Evolutionary conservation across 2,329 filamentous ascomycete genomes (phyloP), one percentile per base, ranked within the genome.

Genomic region (Metarhizium anisopliae): DNA sequence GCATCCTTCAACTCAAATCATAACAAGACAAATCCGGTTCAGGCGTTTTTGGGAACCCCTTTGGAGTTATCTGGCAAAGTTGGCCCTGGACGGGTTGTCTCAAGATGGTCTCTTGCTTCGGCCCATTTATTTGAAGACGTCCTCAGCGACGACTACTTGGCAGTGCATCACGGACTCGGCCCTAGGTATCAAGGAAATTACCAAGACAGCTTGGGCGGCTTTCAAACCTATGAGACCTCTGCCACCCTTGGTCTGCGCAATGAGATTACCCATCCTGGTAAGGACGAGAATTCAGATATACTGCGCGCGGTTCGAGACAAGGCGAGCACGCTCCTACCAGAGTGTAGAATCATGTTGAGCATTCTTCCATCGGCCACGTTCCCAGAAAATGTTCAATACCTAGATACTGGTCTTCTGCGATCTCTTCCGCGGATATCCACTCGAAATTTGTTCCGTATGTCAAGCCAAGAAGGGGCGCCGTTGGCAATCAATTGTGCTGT

Each of bases 141-240:
- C 0, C 76, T 96, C 40, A 96, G 90, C 57, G 93, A 97, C 66
- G 94, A 99, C 69, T 82, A 95, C 58, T 78, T 99, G 55, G 87
- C 93, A 13, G 94, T 99, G 0, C 90, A 96, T 64, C 90, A 87
- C 67, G 89, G 92, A 52, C 84, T 99, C 18, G 93, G 94, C 0
- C 88, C 91, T 29, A 84, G 90, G 51, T 99, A 99, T 63, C 86
- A 90, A 66, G 94, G 94, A 16, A 99, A 99, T 67, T 96, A 95
- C 63, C 94, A 99, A 71, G 94, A 99, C 66, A 94, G 90, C 62
- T 79, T 99, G 14, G 94, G 95, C 5, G 93, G 91, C 2, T 95
- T 99, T 65, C 91, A 97, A 67, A 99, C 95, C 0, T 99, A 99
- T 67, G 85, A 89, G 64, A 93, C 94, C 6, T 97, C 94, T 1